Conservation (phyloP, 352 stramenopile species). For the Blastocystis sp. region DNA sequence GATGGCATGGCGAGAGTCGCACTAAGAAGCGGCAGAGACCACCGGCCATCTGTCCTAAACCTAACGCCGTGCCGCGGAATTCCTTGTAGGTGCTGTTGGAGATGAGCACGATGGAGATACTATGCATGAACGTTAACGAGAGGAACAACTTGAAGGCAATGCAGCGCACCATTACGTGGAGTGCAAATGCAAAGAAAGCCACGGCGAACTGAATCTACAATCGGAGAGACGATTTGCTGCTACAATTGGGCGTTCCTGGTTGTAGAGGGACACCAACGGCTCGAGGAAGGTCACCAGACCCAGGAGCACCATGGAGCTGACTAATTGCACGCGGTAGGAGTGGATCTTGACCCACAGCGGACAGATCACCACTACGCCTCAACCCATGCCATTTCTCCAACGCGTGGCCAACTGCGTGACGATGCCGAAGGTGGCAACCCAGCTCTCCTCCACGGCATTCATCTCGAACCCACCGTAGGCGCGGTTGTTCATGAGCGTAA, state of each 20-base stretch:
- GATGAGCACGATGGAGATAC: constrained; percentile 54
- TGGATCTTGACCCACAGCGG: constrained; percentile 16
- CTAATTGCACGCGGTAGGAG: neutral
- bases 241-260: neutral
- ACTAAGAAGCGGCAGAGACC: constrained; percentile 53
- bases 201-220: constrained; percentile 15
- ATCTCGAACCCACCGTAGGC: constrained; percentile 30
- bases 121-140: neutral
- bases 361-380: constrained; percentile 27
- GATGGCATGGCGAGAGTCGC: neutral
- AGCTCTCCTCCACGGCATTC: constrained; percentile 51
- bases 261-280: constrained; percentile 20
- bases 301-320: neutral
- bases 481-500: constrained; percentile 47
- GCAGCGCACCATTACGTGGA: neutral
- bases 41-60: constrained; percentile 37
- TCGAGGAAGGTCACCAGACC: neutral
- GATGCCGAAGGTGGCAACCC: constrained; percentile 23
- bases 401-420: constrained; percentile 13
- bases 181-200: neutral
- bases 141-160: constrained; percentile 34
- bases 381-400: neutral
- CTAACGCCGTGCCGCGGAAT: constrained; percentile 36
- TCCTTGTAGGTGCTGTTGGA: constrained; percentile 63
- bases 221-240: neutral